A percentile compares a stretch with the other conserved stretches of the same genome.
Conservation (phyloP, 1,139 yeast genomes). For the Blastobotrys elegans region DNA sequence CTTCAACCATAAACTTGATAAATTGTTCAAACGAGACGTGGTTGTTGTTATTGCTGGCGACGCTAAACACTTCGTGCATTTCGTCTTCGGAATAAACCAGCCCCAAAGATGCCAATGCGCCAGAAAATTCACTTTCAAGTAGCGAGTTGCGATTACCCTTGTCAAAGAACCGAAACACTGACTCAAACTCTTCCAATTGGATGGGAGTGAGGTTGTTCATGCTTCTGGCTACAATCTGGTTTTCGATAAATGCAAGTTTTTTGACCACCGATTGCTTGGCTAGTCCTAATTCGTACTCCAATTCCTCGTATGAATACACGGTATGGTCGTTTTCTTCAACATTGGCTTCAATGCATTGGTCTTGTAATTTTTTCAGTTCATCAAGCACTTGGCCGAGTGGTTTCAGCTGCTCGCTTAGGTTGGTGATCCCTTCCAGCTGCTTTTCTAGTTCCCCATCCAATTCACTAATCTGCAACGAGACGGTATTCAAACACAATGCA, state of each 20-base stretch:
- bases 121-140: conserved; percentile 36
- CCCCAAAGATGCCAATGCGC: conserved; percentile 40
- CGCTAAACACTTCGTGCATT: conserved; percentile 35
- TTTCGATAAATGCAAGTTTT: conserved; percentile 39
- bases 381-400: conserved; percentile 32
- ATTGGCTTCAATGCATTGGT: conserved; percentile 34
- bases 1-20: conserved; percentile 39
- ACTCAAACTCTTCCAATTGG: conserved; percentile 41
- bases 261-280: conserved; percentile 37
- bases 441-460: conserved; percentile 39
- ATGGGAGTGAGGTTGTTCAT: conserved; percentile 40
- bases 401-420: conserved; percentile 31
- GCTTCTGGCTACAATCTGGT: conserved; percentile 39
- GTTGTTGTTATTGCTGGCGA: conserved; percentile 28
- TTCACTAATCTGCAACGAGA: conserved; percentile 31
- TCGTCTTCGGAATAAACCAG: conserved; percentile 36
- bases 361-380: conserved; percentile 29
- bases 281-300: conserved; percentile 38
- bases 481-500: conserved; percentile 31
- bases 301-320: conserved; percentile 37
- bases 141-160: conserved; percentile 34
- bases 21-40: conserved; percentile 37
- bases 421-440: conserved; percentile 34
- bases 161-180: conserved; percentile 40
- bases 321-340: conserved; percentile 41